These are phyloP conservation scores for Strombidium stylifer DNA, from an alignment of 73 alveolate species.

Conservation along the genomic window DNA sequence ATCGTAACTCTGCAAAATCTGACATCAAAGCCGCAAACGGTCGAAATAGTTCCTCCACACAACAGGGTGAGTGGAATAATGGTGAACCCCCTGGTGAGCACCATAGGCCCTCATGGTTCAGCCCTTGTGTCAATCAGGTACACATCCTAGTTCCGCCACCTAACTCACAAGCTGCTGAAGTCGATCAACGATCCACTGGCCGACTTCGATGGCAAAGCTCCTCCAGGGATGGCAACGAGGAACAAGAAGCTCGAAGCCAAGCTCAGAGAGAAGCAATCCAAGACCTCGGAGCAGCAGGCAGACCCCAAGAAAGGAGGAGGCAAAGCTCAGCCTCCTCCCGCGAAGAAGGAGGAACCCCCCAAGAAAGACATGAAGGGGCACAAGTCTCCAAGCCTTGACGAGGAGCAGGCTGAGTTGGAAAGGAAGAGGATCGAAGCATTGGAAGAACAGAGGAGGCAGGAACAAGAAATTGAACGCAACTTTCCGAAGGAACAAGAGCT, in stretches of 20 bases:
- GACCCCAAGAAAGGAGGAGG: conserved; percentile 74
- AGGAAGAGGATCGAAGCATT: conserved; percentile 74
- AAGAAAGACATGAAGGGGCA: conserved; percentile 73
- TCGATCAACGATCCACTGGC: too few species aligned
- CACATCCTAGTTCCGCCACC: conserved; percentile 41
- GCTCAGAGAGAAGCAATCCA: conserved; percentile 48
- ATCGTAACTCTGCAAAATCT: conserved; percentile 63
- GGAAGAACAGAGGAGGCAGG: conserved; percentile 60
- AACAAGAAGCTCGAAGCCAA: conserved; percentile 40
- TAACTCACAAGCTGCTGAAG: too few species aligned
- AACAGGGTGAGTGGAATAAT: conserved; percentile 67
- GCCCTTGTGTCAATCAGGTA: conserved; percentile 31
- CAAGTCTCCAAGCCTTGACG: conserved; percentile 64
- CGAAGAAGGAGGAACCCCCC: conserved; percentile 73
- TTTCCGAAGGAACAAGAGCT: conserved; percentile 80
- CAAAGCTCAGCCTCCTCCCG: conserved; percentile 65
- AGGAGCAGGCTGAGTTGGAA: conserved; percentile 78
- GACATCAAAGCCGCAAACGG: conserved; percentile 55
- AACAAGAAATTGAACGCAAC: conserved; percentile 70
- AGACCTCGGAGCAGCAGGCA: conserved; percentile 54
- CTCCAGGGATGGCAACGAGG: conserved; percentile 18
- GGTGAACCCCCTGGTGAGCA: conserved; percentile 81
- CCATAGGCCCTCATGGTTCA: conserved; percentile 43
- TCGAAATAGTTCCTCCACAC: conserved; percentile 78
- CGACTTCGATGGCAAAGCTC: too few species aligned